Base-by-base conservation (phyloP, 2,329 filamentous ascomycete species). In the Diaporthe nobilis region DNA sequence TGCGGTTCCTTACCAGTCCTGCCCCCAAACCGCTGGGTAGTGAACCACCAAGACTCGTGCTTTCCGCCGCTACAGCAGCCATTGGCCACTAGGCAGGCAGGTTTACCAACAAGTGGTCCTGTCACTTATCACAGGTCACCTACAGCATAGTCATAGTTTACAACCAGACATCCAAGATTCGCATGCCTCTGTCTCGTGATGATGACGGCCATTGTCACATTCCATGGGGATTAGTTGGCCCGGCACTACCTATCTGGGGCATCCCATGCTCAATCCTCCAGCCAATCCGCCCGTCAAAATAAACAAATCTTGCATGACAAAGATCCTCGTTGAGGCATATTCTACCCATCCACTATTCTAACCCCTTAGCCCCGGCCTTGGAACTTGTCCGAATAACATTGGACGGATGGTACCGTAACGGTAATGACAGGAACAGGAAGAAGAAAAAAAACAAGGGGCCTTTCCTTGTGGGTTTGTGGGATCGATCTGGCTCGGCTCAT, bases 121-220 rank as follows among this genome's bases (percentile, higher is more conserved):
- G 74, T 76, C 74, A 76, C 73, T 65, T 73, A 34, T 76, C 71
- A 70, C 53, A 76, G 53, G 53, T 73, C 74, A 70, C 55, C 20
- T 61, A 34, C 61, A 58, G 22, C 22, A 39, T 63, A 71, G 53
- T 51, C 53, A 28, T 10, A 39, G 42, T 53, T 25, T 28, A 49
- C n/a, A 55, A 58, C 67, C 37, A 60, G 42, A 31, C 25, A 47
- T 37, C 39, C 12, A 65, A 63, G 67, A 75, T 72, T 72, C 39
- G 49, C 73, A 31, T 31, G 47, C 37, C 37, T 75, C 20, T 51
- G 71, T 70, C 71, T 73, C 51, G 60, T 73, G 71, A 70, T 61
- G 49, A 47, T 72, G 49, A 73, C 53, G 28, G 57, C 44, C 34
- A 42, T 28, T 22, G 65, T 70, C 65, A 55, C 65, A 70, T 70